Conservation (phyloP, 805 yeast genomes). For the Cyberlindnera bimundalis region DNA sequence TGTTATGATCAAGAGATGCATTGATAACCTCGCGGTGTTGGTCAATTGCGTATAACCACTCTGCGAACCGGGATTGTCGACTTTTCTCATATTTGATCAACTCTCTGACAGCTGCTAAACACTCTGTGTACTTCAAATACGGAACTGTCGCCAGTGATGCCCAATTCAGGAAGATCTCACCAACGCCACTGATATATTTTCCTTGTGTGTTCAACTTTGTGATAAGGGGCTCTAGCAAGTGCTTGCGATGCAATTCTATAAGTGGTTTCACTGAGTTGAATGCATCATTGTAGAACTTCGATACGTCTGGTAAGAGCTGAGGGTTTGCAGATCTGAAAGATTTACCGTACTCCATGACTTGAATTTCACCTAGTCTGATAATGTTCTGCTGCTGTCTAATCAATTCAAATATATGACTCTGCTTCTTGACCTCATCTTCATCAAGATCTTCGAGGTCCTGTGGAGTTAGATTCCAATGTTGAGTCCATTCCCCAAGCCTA, state of each 20-base stretch:
- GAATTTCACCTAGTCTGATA: conserved; percentile 61
- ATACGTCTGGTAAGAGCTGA: conserved; percentile 44
- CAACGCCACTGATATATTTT: conserved; percentile 60
- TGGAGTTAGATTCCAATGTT: conserved; percentile 59
- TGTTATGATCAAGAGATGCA: conserved; percentile 46
- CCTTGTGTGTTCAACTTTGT: conserved; percentile 59
- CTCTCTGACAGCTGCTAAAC: conserved; percentile 58
- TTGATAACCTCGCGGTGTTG: conserved; percentile 41
- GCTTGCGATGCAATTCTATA: conserved; percentile 49
- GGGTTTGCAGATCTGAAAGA: conserved; percentile 37
- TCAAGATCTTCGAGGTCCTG: conserved; percentile 51
- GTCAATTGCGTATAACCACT: conserved; percentile 55
- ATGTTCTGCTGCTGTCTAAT: conserved; percentile 69
- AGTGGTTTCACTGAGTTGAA: conserved; percentile 54
- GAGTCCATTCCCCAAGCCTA: conserved; percentile 54
- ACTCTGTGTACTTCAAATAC: conserved; percentile 56
- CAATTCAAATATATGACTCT: conserved; percentile 73
- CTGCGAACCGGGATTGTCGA: conserved; percentile 42
- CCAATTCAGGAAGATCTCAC: conserved; percentile 65
- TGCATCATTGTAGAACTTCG: conserved; percentile 57
- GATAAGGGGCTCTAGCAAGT: conserved; percentile 55
- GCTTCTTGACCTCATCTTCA: conserved; percentile 54
- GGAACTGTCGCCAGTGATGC: conserved; percentile 50
- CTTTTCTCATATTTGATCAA: conserved; percentile 45
- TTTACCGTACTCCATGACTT: conserved; percentile 54